Base-by-base conservation (phyloP, 1,284 basidiomycete species). In the Moniliophthora roreri region DNA sequence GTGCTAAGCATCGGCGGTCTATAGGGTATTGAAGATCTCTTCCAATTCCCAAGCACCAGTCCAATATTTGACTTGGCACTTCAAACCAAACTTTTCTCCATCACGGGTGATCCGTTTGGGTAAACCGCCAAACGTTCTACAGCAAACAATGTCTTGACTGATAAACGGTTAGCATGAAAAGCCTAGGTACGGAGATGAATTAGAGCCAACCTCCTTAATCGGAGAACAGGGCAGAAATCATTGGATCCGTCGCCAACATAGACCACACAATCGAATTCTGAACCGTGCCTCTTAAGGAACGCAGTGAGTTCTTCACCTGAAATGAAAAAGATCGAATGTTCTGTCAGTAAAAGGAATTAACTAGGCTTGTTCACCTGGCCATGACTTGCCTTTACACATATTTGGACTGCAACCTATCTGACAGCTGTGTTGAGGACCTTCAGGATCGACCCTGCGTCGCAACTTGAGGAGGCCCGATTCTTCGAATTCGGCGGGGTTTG, bases 191-290 rank as follows among this genome's bases (percentile, higher is more conserved):
- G 20, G 23, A n/a, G 16, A 26, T 15, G 48, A 50, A n/a, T 20
- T 8, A 21, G 37, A 34, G 72, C 80, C 54, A 60, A 91, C 87
- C 80, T 79, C 71, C 88, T 76, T 53, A 98, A 76, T 50, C 90
- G 84, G 52, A 96, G 72, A 48, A 95, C 79, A 3, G 96, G 95
- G 67, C 97, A 99, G 67, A 92, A 98, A 69, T 99, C 97, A 69
- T 99, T 99, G 10, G 82, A 80, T 1, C 96, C 96, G 67, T 99
- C 96, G 20, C 96, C 97, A 52, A 98, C 81, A 68, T 98, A 99
- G 42, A 94, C 77, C 58, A 98, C 78, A 50, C 89, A 84, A 58
- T 96, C 89, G 64, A 80, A 98, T 32, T 76, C 73, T 13, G 81
- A 77, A n/a, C 79, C 78, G 58, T 91, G 77, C n/a, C 84, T 75